These are phyloP conservation scores for Eruca vesicaria DNA, from an alignment of 441 rosid species.

Conservation along the genomic window DNA sequence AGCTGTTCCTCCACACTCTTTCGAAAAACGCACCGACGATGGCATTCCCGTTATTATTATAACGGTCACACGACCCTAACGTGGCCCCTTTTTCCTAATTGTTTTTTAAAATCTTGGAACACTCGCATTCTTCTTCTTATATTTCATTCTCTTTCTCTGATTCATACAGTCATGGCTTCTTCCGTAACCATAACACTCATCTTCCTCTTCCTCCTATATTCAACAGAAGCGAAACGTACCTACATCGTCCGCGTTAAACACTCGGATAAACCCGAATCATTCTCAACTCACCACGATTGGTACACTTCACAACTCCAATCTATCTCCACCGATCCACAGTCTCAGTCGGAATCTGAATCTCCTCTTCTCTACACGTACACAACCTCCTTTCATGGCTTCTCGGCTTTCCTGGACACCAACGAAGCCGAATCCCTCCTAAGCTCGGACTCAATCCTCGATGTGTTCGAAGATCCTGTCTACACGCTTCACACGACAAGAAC, in stretches of 20 bases:
- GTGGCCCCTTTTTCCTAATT: not conserved
- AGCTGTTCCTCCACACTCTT: conserved; percentile 29
- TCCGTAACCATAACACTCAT: conserved; percentile 21
- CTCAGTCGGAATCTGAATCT: conserved; percentile 31
- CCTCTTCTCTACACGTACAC: conserved; percentile 68
- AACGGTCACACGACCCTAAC: conserved; percentile 23
- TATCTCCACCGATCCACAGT: conserved; percentile 26
- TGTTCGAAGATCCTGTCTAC: conserved; percentile 73
- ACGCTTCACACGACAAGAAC: conserved; percentile 77
- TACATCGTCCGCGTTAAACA: conserved; percentile 77
- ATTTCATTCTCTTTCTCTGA: conserved; percentile 6
- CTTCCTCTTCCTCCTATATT: conserved; percentile 23
- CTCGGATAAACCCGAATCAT: conserved; percentile 50
- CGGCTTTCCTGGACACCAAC: conserved; percentile 59
- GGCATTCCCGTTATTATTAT: conserved; percentile 35
- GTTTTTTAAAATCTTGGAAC: conserved; percentile 17
- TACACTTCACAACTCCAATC: conserved; percentile 55
- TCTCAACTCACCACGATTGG: conserved; percentile 72
- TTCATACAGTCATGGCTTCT: conserved; percentile 38
- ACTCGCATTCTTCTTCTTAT: not conserved
- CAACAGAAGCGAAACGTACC: conserved; percentile 40
- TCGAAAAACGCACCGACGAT: conserved; percentile 33
- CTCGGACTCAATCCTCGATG: conserved; percentile 56
- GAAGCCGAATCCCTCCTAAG: conserved; percentile 52
- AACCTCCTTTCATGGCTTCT: conserved; percentile 72